These are phyloP conservation scores for Russula compacta DNA, from an alignment of 768 basidiomycete genomes.

Conservation along the genomic window DNA sequence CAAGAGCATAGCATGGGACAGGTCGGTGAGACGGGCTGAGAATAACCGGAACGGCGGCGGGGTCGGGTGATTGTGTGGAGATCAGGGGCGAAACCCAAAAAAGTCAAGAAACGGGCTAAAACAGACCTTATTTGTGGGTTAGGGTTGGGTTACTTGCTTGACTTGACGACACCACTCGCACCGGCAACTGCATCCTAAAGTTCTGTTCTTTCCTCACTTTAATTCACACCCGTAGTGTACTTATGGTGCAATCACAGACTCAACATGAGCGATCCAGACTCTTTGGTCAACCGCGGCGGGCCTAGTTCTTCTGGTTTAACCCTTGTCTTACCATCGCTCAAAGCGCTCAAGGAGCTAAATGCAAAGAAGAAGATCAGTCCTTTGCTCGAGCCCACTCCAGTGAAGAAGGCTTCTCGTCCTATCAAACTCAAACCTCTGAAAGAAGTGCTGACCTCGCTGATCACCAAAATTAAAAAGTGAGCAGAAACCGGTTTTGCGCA, in stretches of 20 bases:
- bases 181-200: neutral
- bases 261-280: constrained; percentile 2
- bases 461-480: constrained; percentile 69
- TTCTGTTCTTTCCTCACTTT: neutral
- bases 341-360: constrained; percentile 49
- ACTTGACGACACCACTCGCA: too few relatives aligned
- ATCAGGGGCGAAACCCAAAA: neutral
- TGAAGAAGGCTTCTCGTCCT: constrained; percentile 41
- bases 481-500: neutral
- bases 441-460: constrained; percentile 60
- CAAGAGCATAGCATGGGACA: neutral
- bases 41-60: too few relatives aligned
- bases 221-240: neutral
- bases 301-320: constrained; percentile 41
- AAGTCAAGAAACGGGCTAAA: neutral
- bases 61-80: neutral
- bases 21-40: too few relatives aligned
- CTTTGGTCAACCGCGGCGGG: constrained; percentile 1
- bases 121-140: neutral
- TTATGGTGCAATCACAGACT: neutral
- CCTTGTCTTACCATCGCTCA: constrained; percentile 61
- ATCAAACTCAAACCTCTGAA: constrained; percentile 72
- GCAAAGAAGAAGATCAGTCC: constrained; percentile 36
- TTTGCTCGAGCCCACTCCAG: constrained; percentile 5
- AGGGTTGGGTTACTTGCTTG: neutral